Percentiles rank a stretch among this genome's conserved stretches.
Evolutionary conservation across 345 rosid species (phyloP).

Genomic region (Populus euphratica): DNA sequence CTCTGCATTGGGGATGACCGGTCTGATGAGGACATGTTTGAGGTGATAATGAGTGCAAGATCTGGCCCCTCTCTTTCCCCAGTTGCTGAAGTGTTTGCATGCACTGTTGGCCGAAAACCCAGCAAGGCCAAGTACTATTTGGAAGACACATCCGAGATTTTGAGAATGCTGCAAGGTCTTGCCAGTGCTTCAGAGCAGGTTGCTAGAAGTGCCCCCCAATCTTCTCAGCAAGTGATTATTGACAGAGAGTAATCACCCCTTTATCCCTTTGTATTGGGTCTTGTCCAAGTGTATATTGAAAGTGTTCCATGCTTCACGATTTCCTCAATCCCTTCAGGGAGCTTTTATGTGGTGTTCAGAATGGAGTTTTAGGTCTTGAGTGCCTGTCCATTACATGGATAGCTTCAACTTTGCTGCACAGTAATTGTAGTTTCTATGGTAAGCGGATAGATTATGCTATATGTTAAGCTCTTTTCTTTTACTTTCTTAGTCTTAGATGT

Average conservation of each 20-base stretch:
- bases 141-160: slow-evolving; percentile 73
- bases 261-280: not conserved
- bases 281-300: not conserved
- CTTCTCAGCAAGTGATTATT: not conserved
- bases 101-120: slow-evolving; percentile 88
- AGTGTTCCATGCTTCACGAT: not conserved
- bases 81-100: slow-evolving; percentile 81
- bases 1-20: slow-evolving; percentile 92
- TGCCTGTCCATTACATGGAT: not conserved
- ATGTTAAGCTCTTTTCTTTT: not conserved
- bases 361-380: not conserved
- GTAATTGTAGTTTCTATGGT: not conserved
- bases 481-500: not conserved
- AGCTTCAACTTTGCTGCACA: not conserved
- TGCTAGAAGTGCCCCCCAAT: not conserved
- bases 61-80: slow-evolving; percentile 65
- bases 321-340: not conserved
- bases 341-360: not conserved
- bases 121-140: slow-evolving; percentile 93
- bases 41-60: slow-evolving; percentile 64
- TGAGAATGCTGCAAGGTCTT: slow-evolving; percentile 69
- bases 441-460: not conserved
- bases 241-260: slow-evolving; percentile 4
- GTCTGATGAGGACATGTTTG: slow-evolving; percentile 96
- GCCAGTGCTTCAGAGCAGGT: slow-evolving; percentile 45